Conservation (phyloP, 2,329 filamentous ascomycete species). For the Aspergillus versicolor region DNA sequence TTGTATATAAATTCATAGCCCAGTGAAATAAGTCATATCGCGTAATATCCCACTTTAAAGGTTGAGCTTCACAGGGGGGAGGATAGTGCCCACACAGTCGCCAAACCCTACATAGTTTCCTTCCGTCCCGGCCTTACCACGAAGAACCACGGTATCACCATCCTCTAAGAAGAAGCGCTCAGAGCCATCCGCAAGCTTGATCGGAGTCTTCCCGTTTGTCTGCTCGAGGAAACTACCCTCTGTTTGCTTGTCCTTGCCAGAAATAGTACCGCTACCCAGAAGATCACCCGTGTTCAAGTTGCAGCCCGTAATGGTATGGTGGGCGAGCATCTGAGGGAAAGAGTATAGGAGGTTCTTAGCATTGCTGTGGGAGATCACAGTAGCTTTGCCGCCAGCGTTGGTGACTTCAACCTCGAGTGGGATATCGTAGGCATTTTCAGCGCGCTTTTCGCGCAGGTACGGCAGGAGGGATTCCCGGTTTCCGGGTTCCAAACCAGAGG, state of each 20-base stretch:
- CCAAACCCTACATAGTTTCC: slow-evolving; percentile 74
- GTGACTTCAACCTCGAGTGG: slow-evolving; percentile 62
- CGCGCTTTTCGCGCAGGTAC: slow-evolving; percentile 63
- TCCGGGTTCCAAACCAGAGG: slow-evolving; percentile 50
- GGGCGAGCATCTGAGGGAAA: slow-evolving; percentile 78
- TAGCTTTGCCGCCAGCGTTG: slow-evolving; percentile 49
- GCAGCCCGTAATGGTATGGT: slow-evolving; percentile 75
- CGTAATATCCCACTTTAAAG: slow-evolving; percentile 9
- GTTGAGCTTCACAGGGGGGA: slow-evolving; percentile 42
- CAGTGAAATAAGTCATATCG: too few relatives aligned
- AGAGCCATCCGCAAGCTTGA: slow-evolving; percentile 64
- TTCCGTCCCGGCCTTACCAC: slow-evolving; percentile 65
- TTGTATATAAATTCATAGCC: too few relatives aligned
- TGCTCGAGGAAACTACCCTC: slow-evolving; percentile 72
- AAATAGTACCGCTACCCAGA: slow-evolving; percentile 77
- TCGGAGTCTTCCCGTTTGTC: slow-evolving; percentile 64
- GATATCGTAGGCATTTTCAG: slow-evolving; percentile 65
- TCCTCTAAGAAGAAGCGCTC: slow-evolving; percentile 72
- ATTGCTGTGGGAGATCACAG: slow-evolving; percentile 60
- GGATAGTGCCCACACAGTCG: slow-evolving; percentile 65
- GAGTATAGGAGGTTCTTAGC: slow-evolving; percentile 73
- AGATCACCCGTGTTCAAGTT: slow-evolving; percentile 72
- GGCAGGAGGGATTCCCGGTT: slow-evolving; percentile 58
- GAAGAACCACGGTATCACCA: slow-evolving; percentile 67
- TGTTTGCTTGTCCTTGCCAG: slow-evolving; percentile 57